These are phyloP conservation scores for Talaromyces nanjingensis DNA, from an alignment of 495 filamentous ascomycete genomes.

Conservation along the genomic window DNA sequence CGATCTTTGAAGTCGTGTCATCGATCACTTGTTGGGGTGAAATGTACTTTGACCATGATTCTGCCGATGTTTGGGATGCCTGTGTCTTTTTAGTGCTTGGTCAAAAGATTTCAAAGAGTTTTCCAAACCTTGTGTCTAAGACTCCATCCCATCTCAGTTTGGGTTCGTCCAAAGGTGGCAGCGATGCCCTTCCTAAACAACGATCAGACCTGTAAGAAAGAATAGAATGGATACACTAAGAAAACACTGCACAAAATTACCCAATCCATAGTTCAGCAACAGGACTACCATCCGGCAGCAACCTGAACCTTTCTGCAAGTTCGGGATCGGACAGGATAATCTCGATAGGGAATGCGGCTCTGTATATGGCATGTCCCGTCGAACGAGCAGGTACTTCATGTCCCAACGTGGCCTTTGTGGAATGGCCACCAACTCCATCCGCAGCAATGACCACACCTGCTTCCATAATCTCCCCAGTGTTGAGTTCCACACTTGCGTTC, in stretches of 20 bases:
- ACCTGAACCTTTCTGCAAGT: constrained; percentile 6
- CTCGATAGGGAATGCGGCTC: constrained; percentile 11
- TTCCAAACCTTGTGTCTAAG: constrained; percentile 8
- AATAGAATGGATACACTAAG: not conserved
- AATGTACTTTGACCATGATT: constrained; percentile 2
- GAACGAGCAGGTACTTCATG: constrained; percentile 11
- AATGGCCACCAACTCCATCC: constrained; percentile 46
- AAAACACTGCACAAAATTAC: not conserved
- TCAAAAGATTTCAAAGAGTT: not conserved
- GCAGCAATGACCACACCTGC: constrained; percentile 48
- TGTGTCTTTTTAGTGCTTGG: not conserved
- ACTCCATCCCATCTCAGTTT: constrained; percentile 7
- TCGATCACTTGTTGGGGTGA: constrained; percentile 7
- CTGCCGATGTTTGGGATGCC: not conserved
- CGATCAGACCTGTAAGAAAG: not conserved
- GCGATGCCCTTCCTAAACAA: not conserved
- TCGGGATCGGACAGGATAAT: constrained; percentile 7
- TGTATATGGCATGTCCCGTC: constrained; percentile 13
- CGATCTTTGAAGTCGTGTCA: not conserved
- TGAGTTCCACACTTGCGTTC: constrained; percentile 32
- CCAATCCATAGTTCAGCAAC: constrained; percentile 13
- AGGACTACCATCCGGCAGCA: constrained; percentile 6
- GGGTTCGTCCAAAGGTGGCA: constrained; percentile 3
- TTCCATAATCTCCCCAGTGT: constrained; percentile 33
- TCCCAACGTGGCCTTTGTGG: constrained; percentile 32